Conservation (phyloP, 2,329 filamentous ascomycete genomes). For the Apiospora marii region DNA sequence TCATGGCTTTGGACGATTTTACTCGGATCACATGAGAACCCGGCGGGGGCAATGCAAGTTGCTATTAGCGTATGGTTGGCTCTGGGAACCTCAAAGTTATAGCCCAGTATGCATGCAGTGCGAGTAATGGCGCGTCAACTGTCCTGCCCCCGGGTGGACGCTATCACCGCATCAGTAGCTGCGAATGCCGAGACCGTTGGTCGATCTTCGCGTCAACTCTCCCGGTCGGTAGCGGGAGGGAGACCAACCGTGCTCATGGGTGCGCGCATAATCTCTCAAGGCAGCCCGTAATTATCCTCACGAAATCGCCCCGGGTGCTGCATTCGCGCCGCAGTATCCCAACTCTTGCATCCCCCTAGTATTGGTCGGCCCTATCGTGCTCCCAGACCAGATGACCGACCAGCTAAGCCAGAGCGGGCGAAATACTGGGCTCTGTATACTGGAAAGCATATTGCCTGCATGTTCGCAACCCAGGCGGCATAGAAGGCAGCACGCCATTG, state of each 20-base stretch:
- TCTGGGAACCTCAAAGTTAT: not conserved
- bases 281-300: not conserved
- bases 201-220: not conserved
- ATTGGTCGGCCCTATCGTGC: not conserved
- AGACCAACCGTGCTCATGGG: not conserved
- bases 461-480: not conserved
- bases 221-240: not conserved
- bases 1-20: not conserved
- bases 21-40: conserved; percentile 7
- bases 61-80: not conserved
- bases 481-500: not conserved
- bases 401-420: not conserved
- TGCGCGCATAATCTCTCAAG: not conserved
- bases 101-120: conserved; percentile 7
- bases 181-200: not conserved
- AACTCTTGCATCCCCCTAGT: not conserved
- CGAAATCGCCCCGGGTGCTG: not conserved
- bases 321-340: not conserved
- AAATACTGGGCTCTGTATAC: not conserved
- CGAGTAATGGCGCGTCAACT: conserved; percentile 10
- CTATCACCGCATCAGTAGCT: not conserved
- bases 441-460: not conserved
- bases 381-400: not conserved
- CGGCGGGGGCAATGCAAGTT: conserved; percentile 10
- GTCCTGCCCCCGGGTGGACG: not conserved